Base-by-base conservation (phyloP, 1,284 basidiomycete genomes). In the Lignosus rhinocerotis region DNA sequence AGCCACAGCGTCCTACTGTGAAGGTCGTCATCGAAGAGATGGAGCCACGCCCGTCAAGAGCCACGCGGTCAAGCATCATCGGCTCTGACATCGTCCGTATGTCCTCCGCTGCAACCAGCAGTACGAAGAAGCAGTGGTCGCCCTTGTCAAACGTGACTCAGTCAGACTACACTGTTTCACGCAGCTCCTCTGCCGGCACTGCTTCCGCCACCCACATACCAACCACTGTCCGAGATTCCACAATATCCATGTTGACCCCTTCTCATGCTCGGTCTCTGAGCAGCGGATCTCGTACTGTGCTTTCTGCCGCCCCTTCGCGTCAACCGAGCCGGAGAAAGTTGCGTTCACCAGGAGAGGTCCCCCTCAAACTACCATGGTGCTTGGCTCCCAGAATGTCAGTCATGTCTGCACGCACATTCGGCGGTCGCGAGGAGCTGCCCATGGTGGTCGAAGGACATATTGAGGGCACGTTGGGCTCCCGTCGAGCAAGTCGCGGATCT, bases 51-150 rank as follows among this genome's bases (percentile, higher is more conserved):
- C 17, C 54, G 49, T 46, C 43, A 12, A 45, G 39, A 42, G 41
- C 9, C n/a, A 56, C 52, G 19, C 58, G 51, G 4, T 61, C 64
- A 16, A 66, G 63, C 16, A 55, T 70, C 41, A 64, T 72, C n/a
- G 72, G 71, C 6, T 73, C 72, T 11, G 72, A 73, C 51, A 73
- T 73, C 58, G 60, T 73, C 17, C 67, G 68, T 38, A 44, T 56
- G 25, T 52, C 67, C 6, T 57, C 66, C 11, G 63, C 51, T 17
- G 25, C 48, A 16, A 55, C 44, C 3, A 45, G n/a, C 9, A 46
- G 47, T 19, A 14, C 53, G 30, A 61, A 21, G 55, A 64, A 52
- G 30, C 49, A 41, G 8, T 62, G 59, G 61, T 66, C 65, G 6
- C 65, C 67, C 1, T 53, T 45, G 0, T 61, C 66, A 9, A 44